A percentile compares a stretch with the other conserved stretches of the same genome.
Conservation (phyloP, 148 eudicot species). For the Cornus florida region DNA sequence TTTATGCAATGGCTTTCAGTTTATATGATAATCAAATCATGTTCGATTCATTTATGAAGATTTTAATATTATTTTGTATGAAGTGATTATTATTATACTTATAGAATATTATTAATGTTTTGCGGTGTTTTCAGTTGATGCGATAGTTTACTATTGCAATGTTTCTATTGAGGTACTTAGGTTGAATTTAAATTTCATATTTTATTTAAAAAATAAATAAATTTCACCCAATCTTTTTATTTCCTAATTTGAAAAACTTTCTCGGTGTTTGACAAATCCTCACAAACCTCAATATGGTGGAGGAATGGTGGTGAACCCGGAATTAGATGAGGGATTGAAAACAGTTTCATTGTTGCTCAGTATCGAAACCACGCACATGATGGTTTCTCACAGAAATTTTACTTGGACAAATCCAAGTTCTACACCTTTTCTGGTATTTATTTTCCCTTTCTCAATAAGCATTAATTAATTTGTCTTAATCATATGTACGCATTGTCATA, state of each 20-base stretch:
- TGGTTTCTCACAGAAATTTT: conserved; percentile 39
- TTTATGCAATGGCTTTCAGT: too few species aligned
- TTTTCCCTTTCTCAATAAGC: not conserved
- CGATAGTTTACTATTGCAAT: conserved; percentile 31
- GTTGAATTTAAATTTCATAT: not conserved
- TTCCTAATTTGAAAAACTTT: not conserved
- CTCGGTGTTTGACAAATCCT: conserved; percentile 62
- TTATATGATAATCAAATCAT: too few species aligned
- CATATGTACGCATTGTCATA: too few species aligned
- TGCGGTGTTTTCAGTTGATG: conserved; percentile 23
- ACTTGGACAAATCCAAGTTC: conserved; percentile 32
- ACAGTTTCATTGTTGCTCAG: conserved; percentile 44
- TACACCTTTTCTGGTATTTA: conserved; percentile 61
- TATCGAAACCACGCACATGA: conserved; percentile 24
- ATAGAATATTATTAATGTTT: not conserved
- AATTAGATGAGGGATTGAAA: conserved; percentile 30
- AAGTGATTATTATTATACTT: too few species aligned
- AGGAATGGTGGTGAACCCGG: conserved; percentile 51
- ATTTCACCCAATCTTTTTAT: too few species aligned
- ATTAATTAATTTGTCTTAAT: too few species aligned
- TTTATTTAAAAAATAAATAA: too few species aligned
- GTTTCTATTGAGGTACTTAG: conserved; percentile 17
- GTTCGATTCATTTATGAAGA: too few species aligned
- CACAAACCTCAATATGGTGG: conserved; percentile 54
- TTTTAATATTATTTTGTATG: too few species aligned